These are phyloP conservation scores for Cunninghamia lanceolata DNA, from an alignment of 75 land plant genomes.

Conservation along the genomic window DNA sequence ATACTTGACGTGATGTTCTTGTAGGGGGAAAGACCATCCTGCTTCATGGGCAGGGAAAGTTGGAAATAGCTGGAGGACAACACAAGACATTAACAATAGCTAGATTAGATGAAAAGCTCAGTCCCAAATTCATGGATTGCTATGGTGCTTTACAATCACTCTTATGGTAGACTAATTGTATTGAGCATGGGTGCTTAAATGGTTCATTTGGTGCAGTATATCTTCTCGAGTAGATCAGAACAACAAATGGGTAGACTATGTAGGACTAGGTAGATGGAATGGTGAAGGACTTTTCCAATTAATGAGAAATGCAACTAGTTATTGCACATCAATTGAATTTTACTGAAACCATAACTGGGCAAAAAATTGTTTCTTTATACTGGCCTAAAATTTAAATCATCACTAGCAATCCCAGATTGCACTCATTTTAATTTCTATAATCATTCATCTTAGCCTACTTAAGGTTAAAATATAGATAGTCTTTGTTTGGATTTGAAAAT, in stretches of 20 bases:
- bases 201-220: slow-evolving; percentile 30
- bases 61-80: slow-evolving; percentile 56
- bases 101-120: slow-evolving; percentile 29
- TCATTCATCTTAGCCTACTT: background rate
- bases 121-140: background rate
- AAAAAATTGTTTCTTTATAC: background rate
- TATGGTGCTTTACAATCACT: background rate
- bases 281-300: slow-evolving; percentile 15
- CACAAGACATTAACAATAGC: slow-evolving; percentile 34
- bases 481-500: background rate
- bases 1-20: background rate
- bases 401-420: background rate
- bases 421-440: background rate
- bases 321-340: background rate
- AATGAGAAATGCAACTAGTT: background rate
- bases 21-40: slow-evolving; percentile 67
- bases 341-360: background rate
- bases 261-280: slow-evolving; percentile 55
- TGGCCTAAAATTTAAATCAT: background rate
- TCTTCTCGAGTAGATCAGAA: slow-evolving; percentile 30
- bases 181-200: background rate
- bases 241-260: slow-evolving; percentile 47
- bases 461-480: background rate
- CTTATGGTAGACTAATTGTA: background rate
- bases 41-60: slow-evolving; percentile 48